Percentiles rank a stretch among this genome's conserved stretches.
These are phyloP conservation scores for Chernovozyma aurita DNA, from an alignment of 1,139 yeast genomes.

Conservation along the genomic window DNA sequence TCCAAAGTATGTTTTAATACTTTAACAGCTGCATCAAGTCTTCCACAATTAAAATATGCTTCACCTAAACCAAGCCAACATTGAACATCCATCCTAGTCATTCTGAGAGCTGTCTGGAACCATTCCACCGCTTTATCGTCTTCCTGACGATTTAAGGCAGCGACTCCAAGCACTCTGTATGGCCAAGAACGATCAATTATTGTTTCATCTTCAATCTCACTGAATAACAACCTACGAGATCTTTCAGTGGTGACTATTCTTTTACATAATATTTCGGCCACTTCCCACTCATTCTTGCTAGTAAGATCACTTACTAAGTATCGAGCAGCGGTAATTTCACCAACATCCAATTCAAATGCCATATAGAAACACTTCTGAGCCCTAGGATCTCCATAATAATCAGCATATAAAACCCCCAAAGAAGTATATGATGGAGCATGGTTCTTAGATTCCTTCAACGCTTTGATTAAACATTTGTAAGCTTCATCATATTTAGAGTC, in stretches of 20 bases:
- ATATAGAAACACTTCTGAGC: slow-evolving; percentile 86
- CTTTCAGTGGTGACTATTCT: slow-evolving; percentile 60
- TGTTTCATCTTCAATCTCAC: slow-evolving; percentile 15
- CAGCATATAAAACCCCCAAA: slow-evolving; percentile 66
- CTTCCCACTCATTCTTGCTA: slow-evolving; percentile 69
- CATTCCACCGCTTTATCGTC: slow-evolving; percentile 80
- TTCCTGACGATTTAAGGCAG: slow-evolving; percentile 66
- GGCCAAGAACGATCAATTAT: slow-evolving; percentile 64
- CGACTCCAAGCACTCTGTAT: slow-evolving; percentile 77
- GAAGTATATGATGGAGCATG: slow-evolving; percentile 78
- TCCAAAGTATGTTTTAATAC: slow-evolving; percentile 68
- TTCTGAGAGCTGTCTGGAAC: slow-evolving; percentile 81
- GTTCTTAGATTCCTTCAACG: slow-evolving; percentile 60
- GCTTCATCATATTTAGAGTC: slow-evolving; percentile 20
- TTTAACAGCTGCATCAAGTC: slow-evolving; percentile 79
- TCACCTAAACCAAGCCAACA: slow-evolving; percentile 96
- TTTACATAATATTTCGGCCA: slow-evolving; percentile 72
- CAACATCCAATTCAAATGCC: slow-evolving; percentile 83
- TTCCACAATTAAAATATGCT: slow-evolving; percentile 80
- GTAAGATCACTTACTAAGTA: slow-evolving; percentile 69
- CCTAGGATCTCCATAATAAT: slow-evolving; percentile 56
- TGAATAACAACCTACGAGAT: slow-evolving; percentile 47
- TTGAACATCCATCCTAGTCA: slow-evolving; percentile 60
- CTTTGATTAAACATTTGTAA: slow-evolving; percentile 53
- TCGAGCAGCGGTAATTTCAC: slow-evolving; percentile 71